Conservation (phyloP, 345 rosid genomes). For the Eucalyptus curtisii region DNA sequence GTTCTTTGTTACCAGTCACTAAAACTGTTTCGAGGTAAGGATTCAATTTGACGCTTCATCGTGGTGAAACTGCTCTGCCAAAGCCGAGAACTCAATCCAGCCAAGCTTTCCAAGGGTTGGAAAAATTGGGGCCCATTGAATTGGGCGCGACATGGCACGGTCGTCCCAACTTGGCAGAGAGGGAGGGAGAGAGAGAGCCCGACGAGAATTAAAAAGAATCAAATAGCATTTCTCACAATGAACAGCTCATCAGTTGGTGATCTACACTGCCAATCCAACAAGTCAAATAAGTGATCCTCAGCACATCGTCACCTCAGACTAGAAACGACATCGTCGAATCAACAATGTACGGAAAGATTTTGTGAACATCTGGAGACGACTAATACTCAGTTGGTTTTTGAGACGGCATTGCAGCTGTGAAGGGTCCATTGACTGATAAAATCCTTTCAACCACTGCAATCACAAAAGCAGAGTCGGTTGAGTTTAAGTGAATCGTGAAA, state of each 20-base stretch:
- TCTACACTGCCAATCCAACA: background rate
- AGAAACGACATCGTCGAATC: background rate
- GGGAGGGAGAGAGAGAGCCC: background rate
- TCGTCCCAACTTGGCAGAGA: background rate
- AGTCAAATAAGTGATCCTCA: background rate
- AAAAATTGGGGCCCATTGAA: background rate
- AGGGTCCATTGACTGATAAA: background rate
- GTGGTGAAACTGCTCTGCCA: background rate
- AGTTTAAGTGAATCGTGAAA: background rate
- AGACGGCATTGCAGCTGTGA: background rate
- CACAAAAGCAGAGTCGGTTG: background rate
- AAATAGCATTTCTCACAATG: background rate
- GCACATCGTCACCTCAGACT: background rate
- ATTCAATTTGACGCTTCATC: background rate
- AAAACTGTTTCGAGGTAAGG: background rate
- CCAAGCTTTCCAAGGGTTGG: background rate
- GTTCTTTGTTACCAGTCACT: too few species aligned
- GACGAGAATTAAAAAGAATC: background rate
- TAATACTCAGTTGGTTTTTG: background rate
- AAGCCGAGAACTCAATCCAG: background rate
- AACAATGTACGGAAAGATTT: background rate
- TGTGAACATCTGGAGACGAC: background rate
- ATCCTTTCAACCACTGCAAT: background rate
- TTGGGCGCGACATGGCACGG: background rate
- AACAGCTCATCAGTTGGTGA: background rate